Conservation (phyloP, 1,284 basidiomycete genomes). For the Cystobasidium slooffiae region DNA sequence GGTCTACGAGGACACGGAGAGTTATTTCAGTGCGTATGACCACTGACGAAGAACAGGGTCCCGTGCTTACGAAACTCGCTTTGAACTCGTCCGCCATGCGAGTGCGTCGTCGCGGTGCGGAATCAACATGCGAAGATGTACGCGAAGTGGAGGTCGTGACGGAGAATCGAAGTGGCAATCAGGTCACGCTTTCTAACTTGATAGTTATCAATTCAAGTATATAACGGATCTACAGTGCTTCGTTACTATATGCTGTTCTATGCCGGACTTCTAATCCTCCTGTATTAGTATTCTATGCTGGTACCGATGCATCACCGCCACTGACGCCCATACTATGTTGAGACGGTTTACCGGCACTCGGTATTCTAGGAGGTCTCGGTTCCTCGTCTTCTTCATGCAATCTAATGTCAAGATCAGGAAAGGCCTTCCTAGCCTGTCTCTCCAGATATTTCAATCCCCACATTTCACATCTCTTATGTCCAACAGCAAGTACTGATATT, state of each 20-base stretch:
- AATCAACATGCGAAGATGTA: background rate
- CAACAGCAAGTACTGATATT: conserved; percentile 30
- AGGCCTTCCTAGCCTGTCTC: background rate
- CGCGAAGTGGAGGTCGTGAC: background rate
- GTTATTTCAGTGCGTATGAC: background rate
- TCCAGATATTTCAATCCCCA: conserved; percentile 36
- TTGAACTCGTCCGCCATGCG: conserved; percentile 34
- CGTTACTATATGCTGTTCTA: background rate
- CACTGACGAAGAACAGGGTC: background rate
- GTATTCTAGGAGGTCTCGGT: background rate
- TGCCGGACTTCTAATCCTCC: no score
- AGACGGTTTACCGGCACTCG: background rate
- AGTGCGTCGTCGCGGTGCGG: background rate
- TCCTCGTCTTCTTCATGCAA: conserved; percentile 21
- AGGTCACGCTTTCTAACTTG: background rate
- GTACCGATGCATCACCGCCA: no score
- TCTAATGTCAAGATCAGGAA: conserved; percentile 10
- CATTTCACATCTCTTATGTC: conserved; percentile 35
- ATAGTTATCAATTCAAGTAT: no score
- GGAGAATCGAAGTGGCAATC: conserved; percentile 5
- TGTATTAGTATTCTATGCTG: background rate
- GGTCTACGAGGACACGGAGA: background rate
- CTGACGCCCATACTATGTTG: background rate
- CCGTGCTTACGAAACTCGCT: conserved; percentile 10
- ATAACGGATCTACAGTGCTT: background rate